phyloP scores from a whole-genome alignment of 352 stramenopile species.

The Thalassiosira sp. region DNA sequence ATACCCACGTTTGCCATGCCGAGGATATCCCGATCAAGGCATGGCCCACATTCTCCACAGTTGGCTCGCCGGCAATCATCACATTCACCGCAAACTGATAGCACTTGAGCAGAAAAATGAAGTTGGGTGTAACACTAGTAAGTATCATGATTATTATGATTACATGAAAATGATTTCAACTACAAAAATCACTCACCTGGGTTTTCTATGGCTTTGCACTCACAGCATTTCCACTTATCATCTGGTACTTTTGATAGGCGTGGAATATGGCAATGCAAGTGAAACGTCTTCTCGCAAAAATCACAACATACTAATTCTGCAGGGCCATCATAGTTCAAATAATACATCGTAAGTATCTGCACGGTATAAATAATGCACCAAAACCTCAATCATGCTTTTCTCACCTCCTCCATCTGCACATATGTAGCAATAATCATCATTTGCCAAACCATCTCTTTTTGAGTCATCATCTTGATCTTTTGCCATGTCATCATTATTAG shows the following conservation, averaged over 20 bases:
- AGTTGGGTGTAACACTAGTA: background rate
- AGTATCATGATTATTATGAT: background rate
- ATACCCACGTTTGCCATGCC: background rate
- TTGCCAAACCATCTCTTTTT: constrained; percentile 1
- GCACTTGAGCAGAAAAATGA: background rate
- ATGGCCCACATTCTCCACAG: background rate
- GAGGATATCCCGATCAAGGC: background rate
- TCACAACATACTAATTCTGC: background rate
- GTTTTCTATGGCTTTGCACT: background rate
- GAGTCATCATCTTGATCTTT: background rate
- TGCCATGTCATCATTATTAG: too few relatives aligned
- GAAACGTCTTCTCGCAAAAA: background rate
- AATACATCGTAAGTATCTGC: background rate
- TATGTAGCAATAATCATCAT: constrained; percentile 1
- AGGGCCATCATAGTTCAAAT: background rate
- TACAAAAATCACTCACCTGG: background rate
- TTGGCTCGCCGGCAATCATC: background rate
- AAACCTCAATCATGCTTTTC: background rate
- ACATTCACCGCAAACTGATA: background rate
- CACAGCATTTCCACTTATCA: background rate
- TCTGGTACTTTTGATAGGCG: background rate
- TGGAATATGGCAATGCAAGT: background rate
- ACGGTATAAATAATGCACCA: background rate
- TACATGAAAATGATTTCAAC: background rate
- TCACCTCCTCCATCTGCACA: background rate